These are phyloP conservation scores for Patellaria atrata DNA, from an alignment of 495 filamentous ascomycete genomes.

Conservation along the genomic window DNA sequence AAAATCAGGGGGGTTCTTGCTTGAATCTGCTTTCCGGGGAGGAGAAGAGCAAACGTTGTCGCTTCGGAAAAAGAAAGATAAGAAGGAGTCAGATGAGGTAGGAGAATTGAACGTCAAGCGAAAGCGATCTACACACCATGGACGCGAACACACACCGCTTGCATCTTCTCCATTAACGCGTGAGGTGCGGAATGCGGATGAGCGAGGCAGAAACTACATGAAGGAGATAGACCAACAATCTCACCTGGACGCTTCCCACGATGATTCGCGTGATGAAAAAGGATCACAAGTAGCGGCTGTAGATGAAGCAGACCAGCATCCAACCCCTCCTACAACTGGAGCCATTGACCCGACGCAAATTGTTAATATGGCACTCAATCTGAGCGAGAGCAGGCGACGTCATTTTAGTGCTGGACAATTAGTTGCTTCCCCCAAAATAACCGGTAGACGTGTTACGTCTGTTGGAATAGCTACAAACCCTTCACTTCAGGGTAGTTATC, in stretches of 20 bases:
- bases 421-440: slow-evolving; percentile 20
- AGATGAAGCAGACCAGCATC: not conserved
- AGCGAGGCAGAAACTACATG: slow-evolving; percentile 8
- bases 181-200: not conserved
- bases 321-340: slow-evolving; percentile 3
- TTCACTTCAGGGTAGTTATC: slow-evolving; percentile 8
- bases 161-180: slow-evolving; percentile 14
- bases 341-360: slow-evolving; percentile 62
- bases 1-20: slow-evolving; percentile 24
- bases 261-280: too few relatives aligned
- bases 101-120: slow-evolving; percentile 9
- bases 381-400: slow-evolving; percentile 68
- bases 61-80: not conserved
- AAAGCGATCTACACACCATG: slow-evolving; percentile 15
- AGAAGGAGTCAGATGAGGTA: not conserved
- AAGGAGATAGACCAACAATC: slow-evolving; percentile 1
- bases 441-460: slow-evolving; percentile 39
- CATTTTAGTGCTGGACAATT: slow-evolving; percentile 27
- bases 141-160: slow-evolving; percentile 12
- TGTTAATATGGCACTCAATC: slow-evolving; percentile 73
- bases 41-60: slow-evolving; percentile 8
- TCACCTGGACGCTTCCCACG: not conserved
- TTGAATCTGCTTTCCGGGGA: slow-evolving; percentile 19
- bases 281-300: not conserved
- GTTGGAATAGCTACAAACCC: slow-evolving; percentile 28